These are phyloP conservation scores for Isoetes taiwanensis DNA, from an alignment of 75 land plant species.

Conservation along the genomic window DNA sequence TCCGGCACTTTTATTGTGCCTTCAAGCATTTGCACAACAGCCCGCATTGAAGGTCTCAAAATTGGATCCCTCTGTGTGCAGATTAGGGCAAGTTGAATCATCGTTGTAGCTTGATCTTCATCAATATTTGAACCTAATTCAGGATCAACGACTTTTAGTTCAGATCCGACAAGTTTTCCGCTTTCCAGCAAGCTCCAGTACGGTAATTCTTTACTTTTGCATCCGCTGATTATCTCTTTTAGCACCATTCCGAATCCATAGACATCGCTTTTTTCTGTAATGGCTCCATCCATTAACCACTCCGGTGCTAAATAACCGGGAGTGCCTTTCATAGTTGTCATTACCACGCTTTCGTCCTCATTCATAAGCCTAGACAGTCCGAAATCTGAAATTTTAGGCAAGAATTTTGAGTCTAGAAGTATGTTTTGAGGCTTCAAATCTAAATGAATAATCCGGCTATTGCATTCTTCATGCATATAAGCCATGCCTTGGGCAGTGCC, in stretches of 20 bases:
- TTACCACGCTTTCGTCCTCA: not conserved
- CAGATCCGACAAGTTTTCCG: not conserved
- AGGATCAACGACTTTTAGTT: not conserved
- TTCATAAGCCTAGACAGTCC: too few species aligned
- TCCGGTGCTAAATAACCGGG: not conserved
- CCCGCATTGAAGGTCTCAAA: not conserved
- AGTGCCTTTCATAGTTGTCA: not conserved
- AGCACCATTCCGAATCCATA: slow-evolving; percentile 6
- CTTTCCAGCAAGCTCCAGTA: not conserved
- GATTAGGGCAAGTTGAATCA: not conserved
- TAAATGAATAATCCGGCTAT: too few species aligned
- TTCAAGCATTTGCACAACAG: slow-evolving; percentile 3
- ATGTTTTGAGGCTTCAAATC: too few species aligned
- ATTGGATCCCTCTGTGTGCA: not conserved
- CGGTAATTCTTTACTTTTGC: not conserved
- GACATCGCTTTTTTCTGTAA: slow-evolving; percentile 3
- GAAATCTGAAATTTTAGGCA: too few species aligned
- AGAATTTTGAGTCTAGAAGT: too few species aligned
- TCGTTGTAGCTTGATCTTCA: not conserved
- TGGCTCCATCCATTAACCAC: not conserved
- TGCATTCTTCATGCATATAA: too few species aligned
- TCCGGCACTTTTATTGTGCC: not conserved
- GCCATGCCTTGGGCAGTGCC: too few species aligned
- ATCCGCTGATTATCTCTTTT: not conserved
- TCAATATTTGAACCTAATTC: not conserved